These are phyloP conservation scores for Inga laurina DNA, from an alignment of 306 rosid species.

Conservation along the genomic window DNA sequence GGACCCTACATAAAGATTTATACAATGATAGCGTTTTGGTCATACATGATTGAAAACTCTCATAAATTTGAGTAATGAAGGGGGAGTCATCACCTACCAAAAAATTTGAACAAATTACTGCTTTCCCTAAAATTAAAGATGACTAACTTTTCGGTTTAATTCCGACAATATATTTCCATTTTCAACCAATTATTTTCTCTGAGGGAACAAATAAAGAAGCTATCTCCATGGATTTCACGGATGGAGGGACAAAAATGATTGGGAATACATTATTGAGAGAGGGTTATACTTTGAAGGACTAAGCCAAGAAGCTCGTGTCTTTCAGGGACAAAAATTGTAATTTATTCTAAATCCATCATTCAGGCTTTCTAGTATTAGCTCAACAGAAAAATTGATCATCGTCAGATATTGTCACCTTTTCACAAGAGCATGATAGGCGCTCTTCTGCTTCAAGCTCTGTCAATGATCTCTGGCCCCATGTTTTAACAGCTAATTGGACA, in stretches of 20 bases:
- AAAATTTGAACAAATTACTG: neutral
- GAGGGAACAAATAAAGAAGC: neutral
- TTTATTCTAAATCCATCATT: neutral
- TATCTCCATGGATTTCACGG: neutral
- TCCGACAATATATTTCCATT: neutral
- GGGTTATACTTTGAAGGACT: neutral
- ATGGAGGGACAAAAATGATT: neutral
- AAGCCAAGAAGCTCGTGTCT: neutral
- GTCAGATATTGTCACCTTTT: slow-evolving; percentile 60
- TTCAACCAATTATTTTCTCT: neutral
- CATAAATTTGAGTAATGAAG: slow-evolving; percentile 10
- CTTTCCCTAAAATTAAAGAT: neutral
- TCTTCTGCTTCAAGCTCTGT: slow-evolving; percentile 97
- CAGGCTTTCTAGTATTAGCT: slow-evolving; percentile 24
- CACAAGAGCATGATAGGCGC: slow-evolving; percentile 91
- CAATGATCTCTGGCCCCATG: slow-evolving; percentile 88
- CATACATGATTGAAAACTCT: slow-evolving; percentile 8
- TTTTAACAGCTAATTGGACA: slow-evolving; percentile 77
- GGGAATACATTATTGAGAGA: neutral
- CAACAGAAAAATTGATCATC: slow-evolving; percentile 1
- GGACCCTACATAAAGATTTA: slow-evolving; percentile 69
- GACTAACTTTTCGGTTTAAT: neutral
- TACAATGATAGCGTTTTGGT: slow-evolving; percentile 12
- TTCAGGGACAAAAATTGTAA: neutral
- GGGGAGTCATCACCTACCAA: slow-evolving; percentile 12